Conservation (phyloP, 2,329 filamentous ascomycete species). For the Neopestalotiopsis sp. region DNA sequence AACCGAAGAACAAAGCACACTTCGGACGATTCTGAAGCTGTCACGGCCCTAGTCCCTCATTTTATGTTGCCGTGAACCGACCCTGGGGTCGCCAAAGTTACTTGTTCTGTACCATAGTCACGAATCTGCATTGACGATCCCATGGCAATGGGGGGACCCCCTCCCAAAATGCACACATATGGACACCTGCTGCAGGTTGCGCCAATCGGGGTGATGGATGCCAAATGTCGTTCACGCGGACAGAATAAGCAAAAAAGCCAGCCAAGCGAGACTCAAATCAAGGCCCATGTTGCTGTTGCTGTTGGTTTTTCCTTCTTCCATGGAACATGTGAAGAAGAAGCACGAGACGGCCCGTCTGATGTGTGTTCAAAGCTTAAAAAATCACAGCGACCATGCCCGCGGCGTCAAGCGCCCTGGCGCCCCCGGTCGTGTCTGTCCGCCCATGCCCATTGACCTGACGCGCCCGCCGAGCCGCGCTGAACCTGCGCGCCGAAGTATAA, state of each 20-base stretch:
- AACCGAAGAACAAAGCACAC: neutral
- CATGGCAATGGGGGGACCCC: neutral
- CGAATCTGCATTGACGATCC: conserved; percentile 3
- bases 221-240: neutral
- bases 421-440: neutral
- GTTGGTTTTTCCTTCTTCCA: neutral
- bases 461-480: neutral
- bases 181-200: neutral
- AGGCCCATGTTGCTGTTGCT: neutral
- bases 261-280: neutral
- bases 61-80: neutral
- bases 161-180: neutral
- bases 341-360: neutral
- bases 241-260: neutral
- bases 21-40: conserved; percentile 5
- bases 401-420: neutral
- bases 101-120: conserved; percentile 1
- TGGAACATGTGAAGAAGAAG: conserved; percentile 3
- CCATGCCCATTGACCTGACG: neutral
- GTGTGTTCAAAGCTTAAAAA: neutral
- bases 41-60: neutral
- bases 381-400: neutral
- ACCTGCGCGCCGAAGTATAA: conserved; percentile 5
- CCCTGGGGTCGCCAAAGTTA: neutral
- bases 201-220: neutral